phyloP scores from a whole-genome alignment of 2,329 filamentous ascomycete species.

The Ophiocordyceps robertsii region DNA sequence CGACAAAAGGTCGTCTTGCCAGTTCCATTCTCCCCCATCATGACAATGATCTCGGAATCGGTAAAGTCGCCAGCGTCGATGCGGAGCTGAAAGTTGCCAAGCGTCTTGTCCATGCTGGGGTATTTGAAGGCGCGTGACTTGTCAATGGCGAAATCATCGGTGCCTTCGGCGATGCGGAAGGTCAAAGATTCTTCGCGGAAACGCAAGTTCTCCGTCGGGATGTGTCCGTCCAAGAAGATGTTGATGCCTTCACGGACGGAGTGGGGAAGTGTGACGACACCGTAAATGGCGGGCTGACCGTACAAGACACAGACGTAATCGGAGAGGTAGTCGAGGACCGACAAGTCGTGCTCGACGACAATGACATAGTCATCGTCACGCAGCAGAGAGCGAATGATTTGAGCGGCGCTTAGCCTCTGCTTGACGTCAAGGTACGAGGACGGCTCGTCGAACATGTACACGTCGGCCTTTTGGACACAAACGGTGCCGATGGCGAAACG shows the following conservation, averaged over 20 bases:
- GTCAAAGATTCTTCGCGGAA: constrained; percentile 96
- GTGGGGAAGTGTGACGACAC: constrained; percentile 89
- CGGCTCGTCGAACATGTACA: constrained; percentile 99
- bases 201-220: constrained; percentile 94
- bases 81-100: constrained; percentile 74
- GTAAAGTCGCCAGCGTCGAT: constrained; percentile 82
- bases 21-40: constrained; percentile 99
- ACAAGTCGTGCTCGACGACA: constrained; percentile 98
- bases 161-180: constrained; percentile 82
- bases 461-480: constrained; percentile 90
- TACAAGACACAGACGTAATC: constrained; percentile 98
- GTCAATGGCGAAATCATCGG: constrained; percentile 78
- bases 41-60: constrained; percentile 96
- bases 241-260: constrained; percentile 99
- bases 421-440: constrained; percentile 99
- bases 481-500: constrained; percentile 94
- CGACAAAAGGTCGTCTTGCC: constrained; percentile 99
- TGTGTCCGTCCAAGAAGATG: constrained; percentile 96
- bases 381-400: constrained; percentile 83
- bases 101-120: constrained; percentile 82
- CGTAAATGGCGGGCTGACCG: constrained; percentile 87
- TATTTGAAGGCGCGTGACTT: constrained; percentile 77
- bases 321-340: constrained; percentile 94
- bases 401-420: constrained; percentile 86
- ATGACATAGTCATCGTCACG: constrained; percentile 90